Base-by-base conservation (phyloP, 257 asterid genomes). In the Echium plantagineum region DNA sequence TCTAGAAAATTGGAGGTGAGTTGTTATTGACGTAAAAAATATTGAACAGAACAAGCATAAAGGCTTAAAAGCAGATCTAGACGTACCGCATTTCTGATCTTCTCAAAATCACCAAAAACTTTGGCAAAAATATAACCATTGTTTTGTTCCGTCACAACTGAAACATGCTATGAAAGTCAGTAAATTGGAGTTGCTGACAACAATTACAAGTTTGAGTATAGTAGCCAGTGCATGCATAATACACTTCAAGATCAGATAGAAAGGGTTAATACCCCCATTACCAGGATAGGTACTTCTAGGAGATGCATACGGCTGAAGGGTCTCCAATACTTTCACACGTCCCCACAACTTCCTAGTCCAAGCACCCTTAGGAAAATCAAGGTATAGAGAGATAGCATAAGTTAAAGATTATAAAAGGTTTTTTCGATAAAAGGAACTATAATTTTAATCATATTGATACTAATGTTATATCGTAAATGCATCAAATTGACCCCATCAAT, bases 91-190 rank as follows among this genome's bases (percentile, higher is more conserved):
- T 78, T 74, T 76, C 89, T 84, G 54, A 89, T 93, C 83, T 86
- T 93, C 85, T 89, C 99, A 75, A 93, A 93, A 64, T 90, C 88
- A 67, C 99, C 99, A 78, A 79, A 80, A 55, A 89, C 72, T 82
- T 89, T 86, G 65, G 99, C 99, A 72, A 86, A 86, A 58, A 93
- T 84, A 83, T 81, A 89, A 38, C 97, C 96, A 74, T 86, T 83
- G 75, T 77, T 83, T 67, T 78, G 77, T 65, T 61, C 75, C 47
- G 62, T 60, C 21, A 94, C 81, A 75, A 65, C 99, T 93, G 96
- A 55, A 79, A 79, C 60, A 73, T 10, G 51, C 66, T 63, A 68
- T 63, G 59, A 65, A 62, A 58, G 49, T 52, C 61, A 70, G 21
- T 68, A 62, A 52, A 55, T 6, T 15, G 32, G 32, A 52, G 62